Evolutionary conservation across 768 basidiomycete species (phyloP), one percentile per base, ranked within the genome.

Genomic region (Lactarius psammicola): DNA sequence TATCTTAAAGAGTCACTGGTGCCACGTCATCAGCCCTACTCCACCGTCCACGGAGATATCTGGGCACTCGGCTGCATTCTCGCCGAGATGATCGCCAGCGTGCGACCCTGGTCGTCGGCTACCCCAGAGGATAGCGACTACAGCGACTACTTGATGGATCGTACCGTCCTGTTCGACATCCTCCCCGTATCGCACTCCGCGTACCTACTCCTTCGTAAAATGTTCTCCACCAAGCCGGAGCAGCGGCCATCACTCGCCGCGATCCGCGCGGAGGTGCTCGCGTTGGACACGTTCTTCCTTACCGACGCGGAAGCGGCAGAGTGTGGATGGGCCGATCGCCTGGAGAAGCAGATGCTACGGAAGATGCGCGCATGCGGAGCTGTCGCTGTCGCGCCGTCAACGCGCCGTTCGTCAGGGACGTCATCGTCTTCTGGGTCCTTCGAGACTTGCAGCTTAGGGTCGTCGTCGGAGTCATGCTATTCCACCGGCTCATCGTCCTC

Each of bases 221-320:
- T 92, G 68, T 93, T 95, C 78, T 75, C 79, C n/a, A 75, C 87
- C 60, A 85, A 91, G 72, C 87, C 90, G 9, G 63, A 76, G 2
- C 70, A 75, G 26, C 87, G 92, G 49, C 85, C 89, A 62, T 78
- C 84, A 28, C 77, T 95, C 49, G 75, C 78, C 9, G 82, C 87
- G 13, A 79, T 95, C 5, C 82, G 87, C 33, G 69, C 75, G 59
- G 82, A 81, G 61, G 80, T 95, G 71, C 69, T 82, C 28, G 74
- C 75, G 10, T 76, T 89, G 33, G 80, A 84, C 38, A 81, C 83
- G 7, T 88, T 92, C 78, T 88, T 84, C 72, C 79, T 84, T 79
- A 77, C 79, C 33, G 79, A 82, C 36, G 78, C 78, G 46, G 84
- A 85, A 69, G 55, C 55, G 30, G 18, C 30, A 2, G 8, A 34